Evolutionary conservation across 73 alveolate species (phyloP).

Genomic region (Paramecium pentaurelia): DNA sequence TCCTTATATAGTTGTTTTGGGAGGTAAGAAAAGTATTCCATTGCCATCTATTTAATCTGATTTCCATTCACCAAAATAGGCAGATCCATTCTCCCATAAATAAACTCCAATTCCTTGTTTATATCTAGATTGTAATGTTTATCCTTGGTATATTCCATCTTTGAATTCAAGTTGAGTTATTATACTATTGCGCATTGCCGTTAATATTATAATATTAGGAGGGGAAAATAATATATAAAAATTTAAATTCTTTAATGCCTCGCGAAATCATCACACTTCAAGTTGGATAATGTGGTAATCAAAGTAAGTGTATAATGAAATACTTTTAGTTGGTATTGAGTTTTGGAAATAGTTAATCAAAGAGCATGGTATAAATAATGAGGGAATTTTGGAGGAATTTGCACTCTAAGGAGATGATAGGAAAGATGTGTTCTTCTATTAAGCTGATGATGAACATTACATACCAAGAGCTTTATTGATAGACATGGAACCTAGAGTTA

Average conservation of each 20-base stretch:
- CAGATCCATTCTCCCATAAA: conserved; percentile 55
- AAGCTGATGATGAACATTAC: conserved; percentile 99
- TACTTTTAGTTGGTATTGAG: conserved; percentile 92
- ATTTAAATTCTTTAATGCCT: conserved; percentile 84
- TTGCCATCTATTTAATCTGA: conserved; percentile 38
- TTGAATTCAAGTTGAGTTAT: neutral
- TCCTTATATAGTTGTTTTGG: conserved; percentile 3
- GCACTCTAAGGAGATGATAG: conserved; percentile 95
- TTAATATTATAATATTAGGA: conserved; percentile 3
- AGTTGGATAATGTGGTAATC: conserved; percentile 99
- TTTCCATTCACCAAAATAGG: conserved; percentile 43
- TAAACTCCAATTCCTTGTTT: conserved; percentile 32
- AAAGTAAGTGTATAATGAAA: conserved; percentile 68
- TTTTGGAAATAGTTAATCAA: conserved; percentile 98
- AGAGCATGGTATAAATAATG: conserved; percentile 98
- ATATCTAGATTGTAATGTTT: neutral
- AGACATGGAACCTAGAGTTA: conserved; percentile 98
- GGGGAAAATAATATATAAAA: neutral
- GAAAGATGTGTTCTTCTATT: conserved; percentile 98
- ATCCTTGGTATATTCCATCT: conserved; percentile 18
- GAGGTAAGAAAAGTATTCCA: conserved; percentile 27
- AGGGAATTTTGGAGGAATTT: conserved; percentile 92
- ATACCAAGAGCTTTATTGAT: conserved; percentile 97
- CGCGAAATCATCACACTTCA: conserved; percentile 99
- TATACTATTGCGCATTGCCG: conserved; percentile 40